Base-by-base conservation (phyloP, 495 filamentous ascomycete species). In the Aspergillus sclerotioniger region DNA sequence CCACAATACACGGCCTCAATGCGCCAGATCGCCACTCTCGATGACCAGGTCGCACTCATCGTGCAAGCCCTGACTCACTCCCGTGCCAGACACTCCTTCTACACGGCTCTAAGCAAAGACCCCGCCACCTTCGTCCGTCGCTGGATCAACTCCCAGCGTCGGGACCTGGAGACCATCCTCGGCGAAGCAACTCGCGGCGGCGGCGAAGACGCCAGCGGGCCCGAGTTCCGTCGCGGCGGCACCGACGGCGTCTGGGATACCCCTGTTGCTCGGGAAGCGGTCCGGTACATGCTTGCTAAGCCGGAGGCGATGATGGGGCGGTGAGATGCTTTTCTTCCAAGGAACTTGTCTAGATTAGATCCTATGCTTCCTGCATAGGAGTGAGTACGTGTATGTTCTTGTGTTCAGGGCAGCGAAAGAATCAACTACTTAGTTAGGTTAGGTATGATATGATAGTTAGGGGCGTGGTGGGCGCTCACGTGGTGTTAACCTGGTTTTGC, bases 81-180 rank as follows among this genome's bases (percentile, higher is more conserved):
- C 17, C 91, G 93, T 61, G 90, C 91, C 12, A 93, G 92, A 62
- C 90, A 95, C 65, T 80, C 84, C 45, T 98, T 98, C 74, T 85
- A 92, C 65, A 83, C 83, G 2, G 78, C 82, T 2, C 77, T 97
- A 64, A 82, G 83, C 55, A 81, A 84, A 57, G 92, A 98, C 62
- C 94, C 94, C 0, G 90, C 86, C 6, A 82, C 75, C 3, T 96
- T 98, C 63, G 77, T 96, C 32, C 82, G 81, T 52, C 80, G 85
- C 61, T 98, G 93, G 94, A 77, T 95, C 56, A 88, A 84, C 63
- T 90, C 85, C 7, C 94, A 98, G 78, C 89, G 88, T 66, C 75
- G 94, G 48, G 94, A 98, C 72, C 76, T 98, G 51, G 93, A 97
- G 69, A 85, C 92, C 9, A 86, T 98, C 43, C 73, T 93, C 47